A percentile compares a stretch with the other conserved stretches of the same genome.
phyloP scores from a whole-genome alignment of 139 green algal genomes.

The Trebouxia sp. region DNA sequence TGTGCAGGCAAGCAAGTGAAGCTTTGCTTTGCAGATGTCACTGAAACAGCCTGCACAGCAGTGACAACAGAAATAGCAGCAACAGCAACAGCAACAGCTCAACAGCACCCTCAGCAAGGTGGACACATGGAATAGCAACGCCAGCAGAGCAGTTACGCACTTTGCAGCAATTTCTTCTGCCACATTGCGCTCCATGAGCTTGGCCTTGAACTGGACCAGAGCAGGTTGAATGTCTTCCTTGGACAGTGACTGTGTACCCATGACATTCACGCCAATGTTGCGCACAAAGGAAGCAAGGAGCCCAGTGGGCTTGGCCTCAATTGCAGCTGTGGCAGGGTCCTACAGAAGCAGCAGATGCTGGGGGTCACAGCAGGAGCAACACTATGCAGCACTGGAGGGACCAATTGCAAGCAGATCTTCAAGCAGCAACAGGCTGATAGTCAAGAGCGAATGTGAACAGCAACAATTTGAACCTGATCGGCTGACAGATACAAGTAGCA shows the following conservation, averaged over 20 bases:
- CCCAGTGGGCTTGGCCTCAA: slow-evolving; percentile 38
- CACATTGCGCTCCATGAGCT: slow-evolving; percentile 98
- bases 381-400: too few species aligned
- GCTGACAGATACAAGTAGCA: too few species aligned
- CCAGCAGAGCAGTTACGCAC: slow-evolving; percentile 28
- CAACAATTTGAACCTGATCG: too few species aligned
- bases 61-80: too few species aligned
- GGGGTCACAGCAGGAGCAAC: too few species aligned
- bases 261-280: slow-evolving; percentile 71
- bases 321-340: not conserved
- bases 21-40: too few species aligned
- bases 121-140: not conserved
- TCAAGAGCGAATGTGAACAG: too few species aligned
- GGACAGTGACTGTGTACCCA: slow-evolving; percentile 78
- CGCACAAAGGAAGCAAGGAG: slow-evolving; percentile 78
- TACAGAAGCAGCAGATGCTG: not conserved
- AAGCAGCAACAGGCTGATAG: too few species aligned
- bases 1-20: too few species aligned
- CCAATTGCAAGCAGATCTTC: too few species aligned
- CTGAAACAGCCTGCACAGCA: too few species aligned
- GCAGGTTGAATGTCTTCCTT: slow-evolving; percentile 81
- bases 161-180: slow-evolving; percentile 94
- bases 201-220: slow-evolving; percentile 87
- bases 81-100: too few species aligned
- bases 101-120: not conserved